Evolutionary conservation across 2,329 filamentous ascomycete genomes (phyloP), one percentile per base, ranked within the genome.

Genomic region (Penicillium sp.): DNA sequence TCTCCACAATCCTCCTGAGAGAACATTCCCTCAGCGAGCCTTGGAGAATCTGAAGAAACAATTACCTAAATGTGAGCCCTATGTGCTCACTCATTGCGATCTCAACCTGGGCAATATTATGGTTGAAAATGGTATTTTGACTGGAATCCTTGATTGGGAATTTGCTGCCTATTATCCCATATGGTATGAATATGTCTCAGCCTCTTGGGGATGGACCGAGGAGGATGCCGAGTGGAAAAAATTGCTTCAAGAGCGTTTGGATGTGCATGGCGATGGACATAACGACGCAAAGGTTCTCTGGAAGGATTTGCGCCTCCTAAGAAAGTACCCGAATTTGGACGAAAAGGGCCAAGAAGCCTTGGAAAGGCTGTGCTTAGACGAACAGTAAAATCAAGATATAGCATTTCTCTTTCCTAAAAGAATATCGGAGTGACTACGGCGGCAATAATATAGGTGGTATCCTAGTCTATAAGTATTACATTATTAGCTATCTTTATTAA

Each of bases 131-230:
- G 62, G 62, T 9, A 55, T 57, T n/a, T 43, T 69, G 33, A 59
- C 66, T 3, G 51, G 60, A 31, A 67, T 73, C 43, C 61, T 71
- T 22, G 67, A 71, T 33, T 70, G 65, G 60, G 69, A 73, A 48
- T 68, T 67, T 49, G 64, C 69, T 29, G 68, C 67, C 15, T 70
- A 62, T 46, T 67, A 61, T 18, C 65, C 67, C 31, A 45, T 67
- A 6, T 66, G 61, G 59, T 68, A 69, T 56, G 66, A 73, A 44
- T 73, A 80, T 77, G 56, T 33, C 14, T 33, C 29, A 12, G 29
- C 29, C 12, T 33, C 29, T 51, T 66, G 55, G 29, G 61, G 12
- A 44, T 50, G 23, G n/a, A 55, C 47, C n/a, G 40, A 40, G 6
- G 25, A 25, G 41, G 66, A 69, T 57, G 49, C 49, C 6, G 62